Conservation (phyloP, 257 asterid species). For the Petunia axillaris region DNA sequence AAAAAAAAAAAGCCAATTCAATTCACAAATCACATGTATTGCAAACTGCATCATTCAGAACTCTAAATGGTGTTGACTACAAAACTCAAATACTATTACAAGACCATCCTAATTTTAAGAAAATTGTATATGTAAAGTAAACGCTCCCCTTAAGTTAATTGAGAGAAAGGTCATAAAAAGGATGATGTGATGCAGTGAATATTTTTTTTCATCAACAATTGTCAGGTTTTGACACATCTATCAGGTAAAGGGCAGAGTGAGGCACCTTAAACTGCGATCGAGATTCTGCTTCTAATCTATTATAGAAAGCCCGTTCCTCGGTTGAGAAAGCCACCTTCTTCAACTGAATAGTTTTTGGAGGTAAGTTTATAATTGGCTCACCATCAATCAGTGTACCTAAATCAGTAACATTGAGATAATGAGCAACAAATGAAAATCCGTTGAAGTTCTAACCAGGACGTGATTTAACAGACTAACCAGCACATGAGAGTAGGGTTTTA, state of each 20-base stretch:
- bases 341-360: constrained; percentile 74
- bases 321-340: constrained; percentile 72
- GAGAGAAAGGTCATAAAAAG: constrained; percentile 14
- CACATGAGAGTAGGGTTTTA: background rate
- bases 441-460: constrained; percentile 27
- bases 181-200: constrained; percentile 10
- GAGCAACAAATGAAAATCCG: constrained; percentile 31
- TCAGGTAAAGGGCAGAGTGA: constrained; percentile 25
- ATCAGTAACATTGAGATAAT: constrained; percentile 32
- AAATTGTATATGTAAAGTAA: background rate
- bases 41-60: background rate
- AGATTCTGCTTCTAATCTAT: constrained; percentile 78
- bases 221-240: constrained; percentile 11
- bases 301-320: constrained; percentile 81
- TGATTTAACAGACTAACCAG: constrained; percentile 13
- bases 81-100: background rate
- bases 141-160: background rate
- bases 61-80: background rate
- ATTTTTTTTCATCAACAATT: background rate
- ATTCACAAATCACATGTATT: background rate
- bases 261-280: constrained; percentile 88
- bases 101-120: background rate
- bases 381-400: constrained; percentile 75
- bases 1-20: background rate
- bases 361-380: constrained; percentile 76